These are phyloP conservation scores for Neophaeococcomyces aloes DNA, from an alignment of 2,329 filamentous ascomycete genomes.

Conservation along the genomic window DNA sequence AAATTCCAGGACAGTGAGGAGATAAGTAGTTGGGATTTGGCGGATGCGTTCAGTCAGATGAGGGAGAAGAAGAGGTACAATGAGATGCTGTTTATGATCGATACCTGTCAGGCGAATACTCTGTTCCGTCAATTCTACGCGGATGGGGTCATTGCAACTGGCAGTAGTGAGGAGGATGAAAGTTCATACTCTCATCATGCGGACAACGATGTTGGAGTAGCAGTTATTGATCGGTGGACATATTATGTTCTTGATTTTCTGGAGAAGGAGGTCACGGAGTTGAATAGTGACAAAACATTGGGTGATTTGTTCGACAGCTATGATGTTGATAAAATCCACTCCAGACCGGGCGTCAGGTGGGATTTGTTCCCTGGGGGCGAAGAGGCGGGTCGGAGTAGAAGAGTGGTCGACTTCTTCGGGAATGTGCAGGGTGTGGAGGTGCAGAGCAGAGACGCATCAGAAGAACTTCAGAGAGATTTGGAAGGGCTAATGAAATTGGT, in stretches of 20 bases:
- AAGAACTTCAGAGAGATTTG: conserved; percentile 51
- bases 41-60: conserved; percentile 98
- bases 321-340: conserved; percentile 89
- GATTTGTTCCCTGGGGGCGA: conserved; percentile 88
- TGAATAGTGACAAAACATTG: conserved; percentile 76
- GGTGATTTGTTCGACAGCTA: conserved; percentile 95
- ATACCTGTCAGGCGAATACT: conserved; percentile 97
- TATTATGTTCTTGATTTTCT: conserved; percentile 98
- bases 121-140: conserved; percentile 99
- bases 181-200: conserved; percentile 96
- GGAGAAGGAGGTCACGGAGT: conserved; percentile 76
- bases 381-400: conserved; percentile 60
- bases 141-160: conserved; percentile 94
- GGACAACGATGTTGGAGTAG: conserved; percentile 94
- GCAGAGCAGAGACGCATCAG: conserved; percentile 52
- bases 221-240: conserved; percentile 95
- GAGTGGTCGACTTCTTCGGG: conserved; percentile 94
- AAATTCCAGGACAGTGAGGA: conserved; percentile 99
- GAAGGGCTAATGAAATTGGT: conserved; percentile 56
- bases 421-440: conserved; percentile 97
- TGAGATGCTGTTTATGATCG: conserved; percentile 98
- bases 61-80: conserved; percentile 99
- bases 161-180: conserved; percentile 90
- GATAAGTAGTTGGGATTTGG: conserved; percentile 89
- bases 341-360: conserved; percentile 80